Base-by-base conservation (phyloP, 306 rosid species). In the Castanea sativa region DNA sequence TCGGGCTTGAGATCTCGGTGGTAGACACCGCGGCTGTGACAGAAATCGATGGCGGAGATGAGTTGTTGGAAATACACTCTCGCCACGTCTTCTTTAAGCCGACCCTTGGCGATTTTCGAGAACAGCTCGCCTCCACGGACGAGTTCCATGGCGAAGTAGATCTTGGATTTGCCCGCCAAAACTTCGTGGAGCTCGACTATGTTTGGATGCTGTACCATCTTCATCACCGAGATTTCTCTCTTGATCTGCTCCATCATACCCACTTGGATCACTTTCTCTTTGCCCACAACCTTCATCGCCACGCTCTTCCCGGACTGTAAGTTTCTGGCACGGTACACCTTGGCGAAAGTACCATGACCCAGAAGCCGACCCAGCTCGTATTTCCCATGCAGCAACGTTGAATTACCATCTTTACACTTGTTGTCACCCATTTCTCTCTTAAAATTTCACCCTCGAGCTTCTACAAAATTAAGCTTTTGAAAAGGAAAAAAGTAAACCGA, bases 1-100 rank as follows among this genome's bases (percentile, higher is more conserved):
- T 95, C 99, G 33, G 99, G 99, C 69, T 95, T 95, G 21, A 95
- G 88, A 33, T 95, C 99, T 0, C 99, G 92, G 92, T 95, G 99
- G 87, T 84, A 95, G 63, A 95, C 99, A 0, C 99, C 94, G 25
- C 99, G 94, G 82, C 97, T 92, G 69, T 96, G 99, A 80, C 99
- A 96, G 85, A 93, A 93, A 72, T 96, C 99, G 9, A 96, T 76
- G 75, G 98, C 97, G 6, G 99, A 96, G 60, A 96, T 96, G 19
- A 96, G 65, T 49, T 96, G 99, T 81, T 86, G 99, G 67, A 96
- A 96, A 51, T 90, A 96, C 14, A 90, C 80, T 27, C 99, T 89
- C 8, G 98, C 97, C 0, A 71, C 73, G 55, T 93, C 96, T 21
- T 96, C 99, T 21, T 58, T 88, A 3, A 96, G 58, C 0, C 97